phyloP scores from a whole-genome alignment of 495 filamentous ascomycete species.

The Gamarada debralockiae region DNA sequence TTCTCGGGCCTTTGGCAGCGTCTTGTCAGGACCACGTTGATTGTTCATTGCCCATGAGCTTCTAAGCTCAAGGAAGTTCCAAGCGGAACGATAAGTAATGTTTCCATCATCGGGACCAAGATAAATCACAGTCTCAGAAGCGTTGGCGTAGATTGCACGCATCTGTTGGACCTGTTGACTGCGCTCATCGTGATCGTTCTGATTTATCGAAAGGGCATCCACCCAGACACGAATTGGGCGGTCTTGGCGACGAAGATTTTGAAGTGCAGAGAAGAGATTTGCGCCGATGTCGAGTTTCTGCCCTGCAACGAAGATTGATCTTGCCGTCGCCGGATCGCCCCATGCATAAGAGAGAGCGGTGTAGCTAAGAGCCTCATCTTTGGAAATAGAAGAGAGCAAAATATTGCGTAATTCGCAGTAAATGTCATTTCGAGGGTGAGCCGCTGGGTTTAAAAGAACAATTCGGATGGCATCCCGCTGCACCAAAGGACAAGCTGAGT shows the following conservation, averaged over 20 bases:
- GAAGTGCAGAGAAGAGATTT: neutral
- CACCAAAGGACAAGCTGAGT: too few relatives aligned
- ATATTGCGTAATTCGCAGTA: too few relatives aligned
- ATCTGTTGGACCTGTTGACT: neutral
- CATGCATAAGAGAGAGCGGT: slow-evolving; percentile 20
- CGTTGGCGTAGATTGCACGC: neutral
- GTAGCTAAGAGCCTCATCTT: neutral
- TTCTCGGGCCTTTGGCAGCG: too few relatives aligned
- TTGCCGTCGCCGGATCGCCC: slow-evolving; percentile 5
- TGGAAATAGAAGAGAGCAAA: too few relatives aligned
- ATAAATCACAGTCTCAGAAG: neutral
- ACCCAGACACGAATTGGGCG: neutral
- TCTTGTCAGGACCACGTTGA: too few relatives aligned
- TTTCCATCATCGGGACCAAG: too few relatives aligned
- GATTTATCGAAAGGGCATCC: slow-evolving; percentile 1
- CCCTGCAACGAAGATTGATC: neutral
- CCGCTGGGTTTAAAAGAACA: too few relatives aligned
- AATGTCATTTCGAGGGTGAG: too few relatives aligned
- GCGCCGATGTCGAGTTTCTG: neutral
- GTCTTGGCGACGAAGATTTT: neutral
- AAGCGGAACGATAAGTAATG: too few relatives aligned
- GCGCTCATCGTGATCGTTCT: neutral
- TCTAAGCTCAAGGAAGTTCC: too few relatives aligned
- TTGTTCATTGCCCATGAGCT: too few relatives aligned
- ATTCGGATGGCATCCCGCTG: too few relatives aligned